These are phyloP conservation scores for Phaffia australis DNA, from an alignment of 768 basidiomycete species.

Conservation along the genomic window DNA sequence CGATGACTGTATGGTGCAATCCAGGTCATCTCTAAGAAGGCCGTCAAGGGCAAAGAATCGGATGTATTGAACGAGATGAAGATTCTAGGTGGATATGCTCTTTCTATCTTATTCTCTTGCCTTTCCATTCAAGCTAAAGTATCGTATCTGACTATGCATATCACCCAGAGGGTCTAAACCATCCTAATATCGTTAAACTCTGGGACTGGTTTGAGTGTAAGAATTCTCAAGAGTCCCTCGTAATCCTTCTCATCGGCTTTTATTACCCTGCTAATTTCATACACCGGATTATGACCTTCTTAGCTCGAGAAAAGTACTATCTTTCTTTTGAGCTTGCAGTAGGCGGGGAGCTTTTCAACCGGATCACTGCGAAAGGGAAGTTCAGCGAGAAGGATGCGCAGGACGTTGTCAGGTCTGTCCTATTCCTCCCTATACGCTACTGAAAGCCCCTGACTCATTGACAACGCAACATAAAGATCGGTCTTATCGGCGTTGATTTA, in stretches of 20 bases:
- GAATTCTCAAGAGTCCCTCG: background rate
- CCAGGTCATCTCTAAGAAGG: conserved; percentile 85
- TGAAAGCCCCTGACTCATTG: background rate
- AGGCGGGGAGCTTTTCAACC: conserved; percentile 89
- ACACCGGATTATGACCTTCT: background rate
- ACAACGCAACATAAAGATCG: conserved; percentile 46
- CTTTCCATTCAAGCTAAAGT: background rate
- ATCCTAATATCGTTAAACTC: conserved; percentile 84
- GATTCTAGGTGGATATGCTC: conserved; percentile 44
- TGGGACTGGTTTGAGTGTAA: conserved; percentile 97
- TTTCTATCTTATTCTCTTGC: conserved; percentile 11
- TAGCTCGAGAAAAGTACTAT: conserved; percentile 49
- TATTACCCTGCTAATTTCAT: background rate
- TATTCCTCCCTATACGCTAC: background rate
- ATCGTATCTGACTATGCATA: background rate
- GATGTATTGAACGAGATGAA: conserved; percentile 89
- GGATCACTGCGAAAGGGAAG: conserved; percentile 71
- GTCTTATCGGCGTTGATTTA: conserved; percentile 77
- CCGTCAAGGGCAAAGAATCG: conserved; percentile 74
- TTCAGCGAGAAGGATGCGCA: conserved; percentile 91
- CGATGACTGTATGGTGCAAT: conserved; percentile 34
- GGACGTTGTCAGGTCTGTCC: conserved; percentile 54
- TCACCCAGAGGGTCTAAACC: conserved; percentile 52
- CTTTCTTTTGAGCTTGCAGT: conserved; percentile 87
- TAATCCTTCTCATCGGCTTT: background rate